A percentile compares a stretch with the other conserved stretches of the same genome.
Conservation (phyloP, 108 stramenopile species). For the Parietichytrium sp. region DNA sequence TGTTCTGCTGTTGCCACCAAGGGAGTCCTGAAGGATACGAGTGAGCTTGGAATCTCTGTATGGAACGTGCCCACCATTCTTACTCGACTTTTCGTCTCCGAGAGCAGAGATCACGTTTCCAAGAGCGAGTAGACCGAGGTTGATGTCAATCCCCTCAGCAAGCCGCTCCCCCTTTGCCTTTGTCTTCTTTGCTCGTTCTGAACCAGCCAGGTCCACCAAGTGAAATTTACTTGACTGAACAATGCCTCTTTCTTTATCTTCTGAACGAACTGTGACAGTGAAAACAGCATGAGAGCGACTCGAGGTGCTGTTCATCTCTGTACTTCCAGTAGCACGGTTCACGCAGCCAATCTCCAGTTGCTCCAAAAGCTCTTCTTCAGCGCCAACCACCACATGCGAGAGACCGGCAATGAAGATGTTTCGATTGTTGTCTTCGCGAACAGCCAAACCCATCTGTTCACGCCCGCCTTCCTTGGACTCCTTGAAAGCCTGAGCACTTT, state of each 20-base stretch:
- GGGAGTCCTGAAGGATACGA: conserved; percentile 82
- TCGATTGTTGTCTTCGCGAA: conserved; percentile 48
- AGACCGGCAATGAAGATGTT: conserved; percentile 71
- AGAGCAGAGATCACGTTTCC: conserved; percentile 64
- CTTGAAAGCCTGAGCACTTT: no score
- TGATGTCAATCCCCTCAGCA: conserved; percentile 84
- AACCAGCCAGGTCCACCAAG: conserved; percentile 86
- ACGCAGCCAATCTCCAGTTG: conserved; percentile 66
- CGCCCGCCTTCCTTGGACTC: no score
- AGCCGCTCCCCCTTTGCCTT: conserved; percentile 67
- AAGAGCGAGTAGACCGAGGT: conserved; percentile 70
- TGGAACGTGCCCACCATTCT: conserved; percentile 55
- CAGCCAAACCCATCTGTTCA: conserved; percentile 58
- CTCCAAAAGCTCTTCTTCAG: conserved; percentile 57
- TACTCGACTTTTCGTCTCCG: conserved; percentile 39
- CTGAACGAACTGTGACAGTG: conserved; percentile 69
- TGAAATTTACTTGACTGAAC: conserved; percentile 65
- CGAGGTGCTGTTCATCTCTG: conserved; percentile 81
- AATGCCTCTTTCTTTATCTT: background rate
- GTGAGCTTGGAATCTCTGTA: conserved; percentile 90
- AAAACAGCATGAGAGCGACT: conserved; percentile 89
- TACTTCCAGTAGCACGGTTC: conserved; percentile 73
- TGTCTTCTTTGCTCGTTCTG: conserved; percentile 75
- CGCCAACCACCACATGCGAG: conserved; percentile 53
- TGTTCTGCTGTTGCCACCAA: conserved; percentile 93